Conservation (phyloP, 2,329 filamentous ascomycete species). For the Trichophyton equinum region DNA sequence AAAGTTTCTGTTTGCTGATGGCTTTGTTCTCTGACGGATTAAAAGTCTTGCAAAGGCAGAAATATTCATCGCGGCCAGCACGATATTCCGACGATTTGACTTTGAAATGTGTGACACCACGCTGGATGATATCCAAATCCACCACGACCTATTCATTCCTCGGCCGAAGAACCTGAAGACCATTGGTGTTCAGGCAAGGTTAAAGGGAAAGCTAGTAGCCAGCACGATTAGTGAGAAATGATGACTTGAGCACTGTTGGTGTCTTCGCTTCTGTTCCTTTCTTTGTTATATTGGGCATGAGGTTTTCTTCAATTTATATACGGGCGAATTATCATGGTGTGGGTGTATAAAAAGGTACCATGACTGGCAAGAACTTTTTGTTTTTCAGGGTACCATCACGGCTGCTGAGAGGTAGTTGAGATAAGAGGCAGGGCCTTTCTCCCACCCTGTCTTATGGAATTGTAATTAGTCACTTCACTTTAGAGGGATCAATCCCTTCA, state of each 20-base stretch:
- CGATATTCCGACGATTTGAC: constrained; percentile 11
- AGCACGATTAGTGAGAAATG: not conserved
- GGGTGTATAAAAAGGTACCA: not conserved
- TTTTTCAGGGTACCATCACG: not conserved
- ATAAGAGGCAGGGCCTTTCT: not conserved
- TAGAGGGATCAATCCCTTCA: not conserved
- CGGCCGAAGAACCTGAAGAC: constrained; percentile 12
- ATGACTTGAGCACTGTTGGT: not conserved
- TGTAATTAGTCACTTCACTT: not conserved
- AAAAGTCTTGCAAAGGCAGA: constrained; percentile 12
- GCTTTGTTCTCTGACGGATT: not conserved
- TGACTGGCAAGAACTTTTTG: not conserved
- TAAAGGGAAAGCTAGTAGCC: not conserved
- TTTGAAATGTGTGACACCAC: constrained; percentile 12
- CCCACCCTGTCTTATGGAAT: not conserved
- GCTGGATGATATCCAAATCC: constrained; percentile 16
- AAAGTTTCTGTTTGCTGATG: not conserved
- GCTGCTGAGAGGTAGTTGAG: not conserved
- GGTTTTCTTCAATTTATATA: not conserved
- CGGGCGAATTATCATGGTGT: not conserved
- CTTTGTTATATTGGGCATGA: not conserved
- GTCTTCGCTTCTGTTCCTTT: not conserved
- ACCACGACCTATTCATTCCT: constrained; percentile 13
- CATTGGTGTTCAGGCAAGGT: constrained; percentile 8
- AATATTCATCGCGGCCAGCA: constrained; percentile 10